Percentiles rank a stretch among this genome's conserved stretches.
phyloP scores from a whole-genome alignment of 441 rosid species.

The Pelargonium australe region DNA sequence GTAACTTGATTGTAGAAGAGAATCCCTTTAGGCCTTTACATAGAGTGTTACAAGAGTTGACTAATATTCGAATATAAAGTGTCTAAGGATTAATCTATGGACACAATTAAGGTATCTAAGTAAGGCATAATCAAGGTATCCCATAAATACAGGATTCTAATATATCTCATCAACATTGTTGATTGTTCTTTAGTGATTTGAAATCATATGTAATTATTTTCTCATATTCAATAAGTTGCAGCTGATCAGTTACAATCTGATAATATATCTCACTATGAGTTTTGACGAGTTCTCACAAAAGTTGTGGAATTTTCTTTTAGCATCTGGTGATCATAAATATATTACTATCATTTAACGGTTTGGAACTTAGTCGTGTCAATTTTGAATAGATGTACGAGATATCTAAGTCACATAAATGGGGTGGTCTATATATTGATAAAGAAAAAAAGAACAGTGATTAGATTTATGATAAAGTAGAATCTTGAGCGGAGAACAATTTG shows the following conservation, averaged over 20 bases:
- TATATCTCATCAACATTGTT: too few relatives aligned
- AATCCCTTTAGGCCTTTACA: too few relatives aligned
- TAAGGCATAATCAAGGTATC: too few relatives aligned
- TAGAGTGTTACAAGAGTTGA: too few relatives aligned
- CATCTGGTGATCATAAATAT: background rate
- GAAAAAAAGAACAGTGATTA: background rate
- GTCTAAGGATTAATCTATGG: too few relatives aligned
- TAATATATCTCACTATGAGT: background rate
- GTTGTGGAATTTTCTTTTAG: background rate
- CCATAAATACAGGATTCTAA: too few relatives aligned
- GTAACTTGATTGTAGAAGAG: too few relatives aligned
- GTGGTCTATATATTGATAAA: constrained; percentile 2
- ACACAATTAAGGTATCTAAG: too few relatives aligned
- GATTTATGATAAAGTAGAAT: constrained; percentile 1
- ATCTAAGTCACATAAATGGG: background rate
- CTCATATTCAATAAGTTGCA: background rate
- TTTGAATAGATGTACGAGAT: background rate
- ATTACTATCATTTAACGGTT: background rate
- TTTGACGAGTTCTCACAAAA: background rate
- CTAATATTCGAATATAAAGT: too few relatives aligned
- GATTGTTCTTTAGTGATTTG: too few relatives aligned
- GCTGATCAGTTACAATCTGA: background rate
- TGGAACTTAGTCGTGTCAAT: background rate
- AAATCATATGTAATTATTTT: background rate
- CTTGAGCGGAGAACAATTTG: background rate